phyloP scores from a whole-genome alignment of 768 basidiomycete genomes.

The Hydnomerulius pinastri region DNA sequence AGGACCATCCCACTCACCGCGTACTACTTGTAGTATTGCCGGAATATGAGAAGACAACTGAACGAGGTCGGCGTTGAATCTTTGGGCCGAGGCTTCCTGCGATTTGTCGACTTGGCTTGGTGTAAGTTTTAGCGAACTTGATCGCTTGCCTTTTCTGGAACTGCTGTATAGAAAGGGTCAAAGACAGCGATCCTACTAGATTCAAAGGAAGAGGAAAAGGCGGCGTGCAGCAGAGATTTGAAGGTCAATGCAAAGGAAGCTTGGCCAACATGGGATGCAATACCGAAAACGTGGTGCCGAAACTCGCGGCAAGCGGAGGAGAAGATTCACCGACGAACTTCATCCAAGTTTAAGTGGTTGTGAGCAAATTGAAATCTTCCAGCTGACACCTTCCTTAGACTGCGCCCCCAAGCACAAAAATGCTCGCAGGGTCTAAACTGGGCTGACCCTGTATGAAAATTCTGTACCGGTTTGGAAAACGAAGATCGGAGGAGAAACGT shows the following conservation, averaged over 20 bases:
- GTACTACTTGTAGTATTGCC: too few species aligned
- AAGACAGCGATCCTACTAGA: not conserved
- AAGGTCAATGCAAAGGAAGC: not conserved
- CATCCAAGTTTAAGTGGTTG: slow-evolving; percentile 5
- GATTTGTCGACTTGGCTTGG: too few species aligned
- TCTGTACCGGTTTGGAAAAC: slow-evolving; percentile 6
- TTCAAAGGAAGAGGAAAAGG: not conserved
- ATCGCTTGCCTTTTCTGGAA: not conserved
- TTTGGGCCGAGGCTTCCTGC: too few species aligned
- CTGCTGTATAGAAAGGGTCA: too few species aligned
- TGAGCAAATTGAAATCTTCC: too few species aligned
- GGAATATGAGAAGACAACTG: too few species aligned
- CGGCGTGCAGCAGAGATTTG: not conserved
- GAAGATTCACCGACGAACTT: slow-evolving; percentile 18
- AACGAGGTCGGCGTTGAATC: too few species aligned
- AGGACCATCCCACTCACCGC: too few species aligned
- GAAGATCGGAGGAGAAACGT: slow-evolving; percentile 19
- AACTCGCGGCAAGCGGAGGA: slow-evolving; percentile 19
- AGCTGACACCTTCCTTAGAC: too few species aligned
- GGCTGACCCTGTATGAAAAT: not conserved
- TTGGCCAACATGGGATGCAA: too few species aligned
- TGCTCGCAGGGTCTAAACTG: not conserved
- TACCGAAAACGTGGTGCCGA: not conserved
- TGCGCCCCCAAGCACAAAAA: too few species aligned
- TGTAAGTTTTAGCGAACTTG: not conserved